These are phyloP conservation scores for Passiflora organensis DNA, from an alignment of 345 rosid genomes.

Conservation along the genomic window DNA sequence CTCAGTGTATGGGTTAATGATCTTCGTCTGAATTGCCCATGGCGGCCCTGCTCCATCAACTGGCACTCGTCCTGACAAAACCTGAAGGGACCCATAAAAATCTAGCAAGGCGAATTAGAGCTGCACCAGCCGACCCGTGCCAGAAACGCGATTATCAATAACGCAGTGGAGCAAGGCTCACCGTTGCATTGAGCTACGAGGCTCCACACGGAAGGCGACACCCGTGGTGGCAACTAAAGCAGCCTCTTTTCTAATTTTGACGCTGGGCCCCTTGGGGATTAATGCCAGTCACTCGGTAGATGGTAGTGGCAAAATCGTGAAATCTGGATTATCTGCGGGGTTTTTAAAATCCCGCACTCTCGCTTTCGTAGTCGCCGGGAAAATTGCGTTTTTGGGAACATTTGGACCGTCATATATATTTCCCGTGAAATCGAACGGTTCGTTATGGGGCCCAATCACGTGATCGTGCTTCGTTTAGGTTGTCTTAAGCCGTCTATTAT, in stretches of 20 bases:
- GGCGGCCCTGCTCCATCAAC: background rate
- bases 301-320: constrained; percentile 3
- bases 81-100: constrained; percentile 8
- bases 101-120: background rate
- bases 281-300: constrained; percentile 2
- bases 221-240: too few species aligned
- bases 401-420: too few species aligned
- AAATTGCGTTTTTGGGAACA: too few species aligned
- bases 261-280: constrained; percentile 6
- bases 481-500: too few species aligned
- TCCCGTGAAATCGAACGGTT: too few species aligned
- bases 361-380: background rate
- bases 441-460: too few species aligned
- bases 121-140: constrained; percentile 4
- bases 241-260: background rate
- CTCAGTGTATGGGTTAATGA: too few species aligned
- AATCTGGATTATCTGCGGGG: background rate
- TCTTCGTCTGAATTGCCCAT: too few species aligned
- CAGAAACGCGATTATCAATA: too few species aligned
- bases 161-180: constrained; percentile 10
- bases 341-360: constrained; percentile 3
- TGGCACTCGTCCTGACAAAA: background rate
- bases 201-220: constrained; percentile 25
- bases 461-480: too few species aligned
- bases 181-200: constrained; percentile 30